A percentile compares a stretch with the other conserved stretches of the same genome.
These are phyloP conservation scores for Trichoderma brevicompactum DNA, from an alignment of 2,329 filamentous ascomycete genomes.

Conservation along the genomic window DNA sequence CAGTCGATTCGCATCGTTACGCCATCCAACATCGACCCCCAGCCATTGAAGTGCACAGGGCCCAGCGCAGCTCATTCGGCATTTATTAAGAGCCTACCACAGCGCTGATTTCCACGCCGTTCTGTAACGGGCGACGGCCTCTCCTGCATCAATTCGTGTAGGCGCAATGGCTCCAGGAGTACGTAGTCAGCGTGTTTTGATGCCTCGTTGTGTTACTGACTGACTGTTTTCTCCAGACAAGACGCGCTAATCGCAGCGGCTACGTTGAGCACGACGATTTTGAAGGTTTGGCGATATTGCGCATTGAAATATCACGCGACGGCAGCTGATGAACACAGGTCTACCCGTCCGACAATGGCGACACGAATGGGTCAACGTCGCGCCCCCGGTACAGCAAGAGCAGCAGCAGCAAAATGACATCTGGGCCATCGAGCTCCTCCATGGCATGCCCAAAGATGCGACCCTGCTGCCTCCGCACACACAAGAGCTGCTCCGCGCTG, in stretches of 20 bases:
- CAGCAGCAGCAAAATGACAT: constrained; percentile 65
- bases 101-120: background rate
- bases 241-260: constrained; percentile 60
- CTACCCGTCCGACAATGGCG: constrained; percentile 92
- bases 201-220: constrained; percentile 24
- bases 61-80: background rate
- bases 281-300: constrained; percentile 49
- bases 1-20: constrained; percentile 10
- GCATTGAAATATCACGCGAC: background rate
- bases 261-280: constrained; percentile 66
- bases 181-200: constrained; percentile 25
- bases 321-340: constrained; percentile 55
- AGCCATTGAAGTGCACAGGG: background rate
- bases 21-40: background rate
- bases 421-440: constrained; percentile 76
- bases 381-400: constrained; percentile 68
- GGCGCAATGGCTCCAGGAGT: constrained; percentile 49
- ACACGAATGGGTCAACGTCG: constrained; percentile 69
- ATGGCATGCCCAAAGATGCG: constrained; percentile 84
- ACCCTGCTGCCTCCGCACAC: constrained; percentile 77
- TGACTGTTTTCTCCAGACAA: constrained; percentile 47
- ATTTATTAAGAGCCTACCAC: background rate
- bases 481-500: constrained; percentile 80
- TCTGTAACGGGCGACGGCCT: background rate
- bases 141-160: background rate